Conservation (phyloP, 495 filamentous ascomycete species). For the Daldinia grandis region DNA sequence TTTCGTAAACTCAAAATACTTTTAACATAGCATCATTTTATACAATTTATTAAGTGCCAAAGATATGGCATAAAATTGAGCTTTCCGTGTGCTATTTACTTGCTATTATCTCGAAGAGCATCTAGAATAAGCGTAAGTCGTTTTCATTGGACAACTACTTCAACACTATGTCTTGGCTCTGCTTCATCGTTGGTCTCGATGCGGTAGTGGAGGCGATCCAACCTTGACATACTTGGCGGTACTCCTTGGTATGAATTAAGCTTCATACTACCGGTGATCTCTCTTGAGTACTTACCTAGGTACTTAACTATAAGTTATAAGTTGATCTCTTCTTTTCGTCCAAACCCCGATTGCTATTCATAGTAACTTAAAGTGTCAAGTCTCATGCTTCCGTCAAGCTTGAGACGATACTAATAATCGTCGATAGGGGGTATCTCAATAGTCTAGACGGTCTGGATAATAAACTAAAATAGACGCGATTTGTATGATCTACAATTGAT, state of each 20-base stretch:
- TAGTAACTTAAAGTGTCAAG: conserved; percentile 12
- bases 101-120: not conserved
- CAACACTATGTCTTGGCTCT: conserved; percentile 30
- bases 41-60: not conserved
- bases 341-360: conserved; percentile 23
- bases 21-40: not conserved
- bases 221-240: conserved; percentile 18
- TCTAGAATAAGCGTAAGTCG: conserved; percentile 4
- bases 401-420: not conserved
- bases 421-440: not conserved
- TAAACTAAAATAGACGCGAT: conserved; percentile 7
- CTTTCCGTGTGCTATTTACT: not conserved
- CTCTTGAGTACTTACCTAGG: conserved; percentile 1
- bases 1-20: not conserved
- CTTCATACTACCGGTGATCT: conserved; percentile 15
- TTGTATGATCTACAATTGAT: conserved; percentile 34
- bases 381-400: not conserved
- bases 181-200: conserved; percentile 20
- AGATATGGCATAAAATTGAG: not conserved
- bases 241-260: conserved; percentile 29
- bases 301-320: no score
- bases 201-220: conserved; percentile 6
- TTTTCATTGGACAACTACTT: conserved; percentile 11
- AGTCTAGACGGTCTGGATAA: not conserved
- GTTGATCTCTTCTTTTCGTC: conserved; percentile 12